Base-by-base conservation (phyloP, 768 basidiomycete species). In the Favolaschia claudopus region DNA sequence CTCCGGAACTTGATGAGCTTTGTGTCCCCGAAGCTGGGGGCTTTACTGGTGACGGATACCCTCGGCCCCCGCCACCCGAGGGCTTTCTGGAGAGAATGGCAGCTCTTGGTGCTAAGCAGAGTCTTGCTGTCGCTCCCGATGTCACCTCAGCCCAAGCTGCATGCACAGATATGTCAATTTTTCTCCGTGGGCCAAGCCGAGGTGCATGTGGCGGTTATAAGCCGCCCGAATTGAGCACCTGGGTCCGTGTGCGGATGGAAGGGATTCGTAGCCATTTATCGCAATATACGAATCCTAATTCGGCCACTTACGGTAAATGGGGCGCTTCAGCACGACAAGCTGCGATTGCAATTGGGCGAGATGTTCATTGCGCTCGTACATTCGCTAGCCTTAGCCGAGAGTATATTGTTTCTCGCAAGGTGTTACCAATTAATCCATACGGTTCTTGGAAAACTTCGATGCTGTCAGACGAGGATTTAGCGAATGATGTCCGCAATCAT, bases 381-480 rank as follows among this genome's bases (percentile, higher is more conserved):
- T 40, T 53, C 9, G 25, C 31, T 31, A 60, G 1, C 20, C 37
- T 40, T n/a, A 24, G 7, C 4, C 48, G 56, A 17, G 46, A n/a
- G 40, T 66, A 31, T 55, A 50, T 34, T 24, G 17, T 19, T 20
- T 39, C 39, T 37, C 38, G 45, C 7, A 42, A 42, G n/a, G 60
- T 55, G 14, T 32, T 55, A 9, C 58, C 58, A 19, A 37, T 40
- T 15, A 43, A 64, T 42, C 47, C 38, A 14, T 60, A 49, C 31
- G 59, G 53, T 24, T n/a, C 27, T 6, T 58, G 56, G 56, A 58
- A 50, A 14, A n/a, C 47, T 19, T 63, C 62, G 7, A 25, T 34
- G 28, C 53, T 66, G 29, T 56, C 70, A 9, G 57, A 68, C 17
- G 63, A 68, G 31, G 69, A 65, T 19, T 32, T 72, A 13, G 50